These are phyloP conservation scores for Xylaria sp. DNA, from an alignment of 2,329 filamentous ascomycete species.

Conservation along the genomic window DNA sequence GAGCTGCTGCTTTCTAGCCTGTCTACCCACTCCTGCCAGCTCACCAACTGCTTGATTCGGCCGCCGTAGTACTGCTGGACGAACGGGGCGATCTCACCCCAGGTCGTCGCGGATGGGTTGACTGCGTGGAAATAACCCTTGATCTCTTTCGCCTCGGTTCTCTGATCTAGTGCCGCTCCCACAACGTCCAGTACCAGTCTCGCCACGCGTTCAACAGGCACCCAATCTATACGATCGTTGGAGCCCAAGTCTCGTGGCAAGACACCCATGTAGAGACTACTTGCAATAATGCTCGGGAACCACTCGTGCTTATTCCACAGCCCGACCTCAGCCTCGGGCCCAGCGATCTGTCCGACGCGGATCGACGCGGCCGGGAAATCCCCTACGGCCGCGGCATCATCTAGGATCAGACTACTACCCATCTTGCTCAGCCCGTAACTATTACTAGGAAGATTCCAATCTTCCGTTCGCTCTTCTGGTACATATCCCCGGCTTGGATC, in stretches of 20 bases:
- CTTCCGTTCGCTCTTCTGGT: slow-evolving; percentile 53
- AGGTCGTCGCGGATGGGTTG: slow-evolving; percentile 56
- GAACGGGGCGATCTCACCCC: slow-evolving; percentile 54
- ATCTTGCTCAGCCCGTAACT: slow-evolving; percentile 60
- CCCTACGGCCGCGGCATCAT: slow-evolving; percentile 50
- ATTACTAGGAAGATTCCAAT: slow-evolving; percentile 47
- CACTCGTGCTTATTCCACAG: slow-evolving; percentile 68
- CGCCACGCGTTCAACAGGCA: slow-evolving; percentile 62
- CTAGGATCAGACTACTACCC: slow-evolving; percentile 55
- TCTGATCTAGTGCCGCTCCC: slow-evolving; percentile 46
- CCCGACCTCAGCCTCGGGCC: slow-evolving; percentile 54
- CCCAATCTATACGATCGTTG: slow-evolving; percentile 62
- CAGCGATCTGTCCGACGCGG: slow-evolving; percentile 61
- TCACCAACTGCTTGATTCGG: slow-evolving; percentile 54
- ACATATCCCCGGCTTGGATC: slow-evolving; percentile 44
- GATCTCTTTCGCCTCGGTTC: slow-evolving; percentile 45
- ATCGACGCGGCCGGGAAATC: slow-evolving; percentile 55
- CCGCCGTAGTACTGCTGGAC: slow-evolving; percentile 55
- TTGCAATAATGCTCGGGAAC: slow-evolving; percentile 62
- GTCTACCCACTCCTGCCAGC: slow-evolving; percentile 58
- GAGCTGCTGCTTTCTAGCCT: slow-evolving; percentile 57
- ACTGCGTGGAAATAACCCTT: slow-evolving; percentile 60
- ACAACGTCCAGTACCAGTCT: slow-evolving; percentile 59
- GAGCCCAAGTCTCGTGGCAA: slow-evolving; percentile 59
- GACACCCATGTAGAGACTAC: slow-evolving; percentile 59